phyloP scores from a whole-genome alignment of 116 monocot species.

The Zostera marina region DNA sequence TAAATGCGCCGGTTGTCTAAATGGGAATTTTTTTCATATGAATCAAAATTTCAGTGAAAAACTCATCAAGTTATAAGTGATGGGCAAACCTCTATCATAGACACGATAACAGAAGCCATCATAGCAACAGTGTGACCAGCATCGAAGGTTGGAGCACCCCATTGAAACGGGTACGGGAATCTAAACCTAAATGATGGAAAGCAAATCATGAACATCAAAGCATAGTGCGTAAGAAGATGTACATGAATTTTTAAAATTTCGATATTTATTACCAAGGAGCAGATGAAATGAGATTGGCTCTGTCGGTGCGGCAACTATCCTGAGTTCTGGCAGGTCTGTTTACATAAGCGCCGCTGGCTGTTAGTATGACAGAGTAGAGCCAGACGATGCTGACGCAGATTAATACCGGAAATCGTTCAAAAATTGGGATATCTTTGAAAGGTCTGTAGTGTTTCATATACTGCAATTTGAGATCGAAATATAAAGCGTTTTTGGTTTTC shows the following conservation, averaged over 20 bases:
- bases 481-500: too few species aligned
- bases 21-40: not conserved
- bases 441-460: constrained; percentile 66
- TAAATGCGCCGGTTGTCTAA: constrained; percentile 80
- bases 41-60: not conserved
- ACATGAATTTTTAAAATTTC: not conserved
- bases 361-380: constrained; percentile 65
- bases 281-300: constrained; percentile 81
- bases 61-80: not conserved
- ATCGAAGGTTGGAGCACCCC: constrained; percentile 91
- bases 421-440: constrained; percentile 32
- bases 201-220: not conserved
- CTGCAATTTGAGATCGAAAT: constrained; percentile 14
- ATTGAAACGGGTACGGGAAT: constrained; percentile 85
- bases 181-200: constrained; percentile 41
- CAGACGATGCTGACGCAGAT: constrained; percentile 54
- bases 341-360: constrained; percentile 70
- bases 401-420: constrained; percentile 80
- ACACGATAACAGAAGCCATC: constrained; percentile 88
- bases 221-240: not conserved
- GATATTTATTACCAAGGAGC: constrained; percentile 66
- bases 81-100: constrained; percentile 68
- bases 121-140: constrained; percentile 88
- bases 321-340: constrained; percentile 47
- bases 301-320: constrained; percentile 66